A percentile compares a stretch with the other conserved stretches of the same genome.
Conservation (phyloP, 768 basidiomycete species). For the Russula griseocarnosa region DNA sequence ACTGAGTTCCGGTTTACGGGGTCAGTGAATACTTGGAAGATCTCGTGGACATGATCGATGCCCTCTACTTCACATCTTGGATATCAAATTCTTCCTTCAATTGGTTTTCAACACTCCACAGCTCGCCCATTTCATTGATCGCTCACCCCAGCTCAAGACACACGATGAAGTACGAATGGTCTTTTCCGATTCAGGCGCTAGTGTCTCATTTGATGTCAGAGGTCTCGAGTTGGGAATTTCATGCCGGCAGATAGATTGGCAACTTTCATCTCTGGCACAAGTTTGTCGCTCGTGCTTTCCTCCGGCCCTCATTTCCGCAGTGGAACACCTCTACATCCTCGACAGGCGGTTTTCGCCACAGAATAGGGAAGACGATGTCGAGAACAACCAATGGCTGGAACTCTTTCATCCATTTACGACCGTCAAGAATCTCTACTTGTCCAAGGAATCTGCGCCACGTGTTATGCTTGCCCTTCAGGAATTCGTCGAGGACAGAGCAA, state of each 20-base stretch:
- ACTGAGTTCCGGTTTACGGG: neutral
- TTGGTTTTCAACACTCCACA: neutral
- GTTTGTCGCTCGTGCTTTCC: neutral
- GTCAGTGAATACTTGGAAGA: conserved; percentile 3
- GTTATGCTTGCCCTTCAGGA: too few species aligned
- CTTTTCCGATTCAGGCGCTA: neutral
- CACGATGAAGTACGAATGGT: neutral
- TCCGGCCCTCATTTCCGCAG: neutral
- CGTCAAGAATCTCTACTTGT: neutral
- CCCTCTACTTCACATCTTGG: neutral
- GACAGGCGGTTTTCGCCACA: neutral
- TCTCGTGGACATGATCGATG: neutral
- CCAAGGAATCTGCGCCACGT: neutral
- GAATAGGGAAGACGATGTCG: neutral
- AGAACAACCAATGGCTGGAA: neutral
- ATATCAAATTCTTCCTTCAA: neutral
- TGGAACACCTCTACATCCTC: neutral
- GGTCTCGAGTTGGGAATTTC: neutral
- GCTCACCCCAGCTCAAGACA: neutral
- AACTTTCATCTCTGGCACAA: neutral
- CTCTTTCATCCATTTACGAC: neutral
- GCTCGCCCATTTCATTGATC: neutral
- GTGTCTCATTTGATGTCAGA: neutral
- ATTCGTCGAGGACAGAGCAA: too few species aligned
- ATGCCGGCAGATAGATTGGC: neutral